Conservation (phyloP, 192 early-diverging fungal genomes). For the Gonapodya prolifera region DNA sequence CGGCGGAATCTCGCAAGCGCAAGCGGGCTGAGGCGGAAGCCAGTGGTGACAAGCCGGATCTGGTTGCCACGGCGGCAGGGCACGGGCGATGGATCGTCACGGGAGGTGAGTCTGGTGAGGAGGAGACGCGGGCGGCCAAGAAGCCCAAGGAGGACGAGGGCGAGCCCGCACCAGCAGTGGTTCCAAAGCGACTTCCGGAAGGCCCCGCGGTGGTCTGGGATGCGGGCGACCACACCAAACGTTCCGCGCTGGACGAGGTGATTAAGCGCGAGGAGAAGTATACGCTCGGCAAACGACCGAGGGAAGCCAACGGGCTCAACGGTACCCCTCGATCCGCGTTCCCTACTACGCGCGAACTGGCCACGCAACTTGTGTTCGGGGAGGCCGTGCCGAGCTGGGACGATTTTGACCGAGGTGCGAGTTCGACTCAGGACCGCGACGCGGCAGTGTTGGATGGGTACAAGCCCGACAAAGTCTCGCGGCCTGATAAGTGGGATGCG, state of each 20-base stretch:
- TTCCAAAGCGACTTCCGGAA: not conserved
- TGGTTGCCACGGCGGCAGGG: not conserved
- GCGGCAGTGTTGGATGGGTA: not conserved
- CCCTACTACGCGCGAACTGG: not conserved
- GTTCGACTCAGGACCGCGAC: not conserved
- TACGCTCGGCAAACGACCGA: not conserved
- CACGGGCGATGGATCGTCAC: not conserved
- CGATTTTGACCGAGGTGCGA: not conserved
- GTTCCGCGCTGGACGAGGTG: not conserved
- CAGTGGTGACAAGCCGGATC: not conserved
- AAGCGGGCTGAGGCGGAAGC: not conserved
- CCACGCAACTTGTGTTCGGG: not conserved
- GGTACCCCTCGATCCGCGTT: not conserved
- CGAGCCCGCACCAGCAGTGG: not conserved
- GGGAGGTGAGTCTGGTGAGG: not conserved
- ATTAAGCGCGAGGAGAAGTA: not conserved
- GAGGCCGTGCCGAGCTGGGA: not conserved
- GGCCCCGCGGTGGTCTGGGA: not conserved
- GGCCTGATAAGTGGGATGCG: slow-evolving; percentile 39
- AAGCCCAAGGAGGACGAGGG: not conserved
- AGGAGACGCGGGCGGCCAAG: not conserved
- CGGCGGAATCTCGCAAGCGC: not conserved
- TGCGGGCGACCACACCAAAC: not conserved
- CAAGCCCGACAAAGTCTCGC: slow-evolving; percentile 21
- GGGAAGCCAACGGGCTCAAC: not conserved